phyloP scores from a whole-genome alignment of 208 protist species.

The Vickermania ingenoplastis region DNA sequence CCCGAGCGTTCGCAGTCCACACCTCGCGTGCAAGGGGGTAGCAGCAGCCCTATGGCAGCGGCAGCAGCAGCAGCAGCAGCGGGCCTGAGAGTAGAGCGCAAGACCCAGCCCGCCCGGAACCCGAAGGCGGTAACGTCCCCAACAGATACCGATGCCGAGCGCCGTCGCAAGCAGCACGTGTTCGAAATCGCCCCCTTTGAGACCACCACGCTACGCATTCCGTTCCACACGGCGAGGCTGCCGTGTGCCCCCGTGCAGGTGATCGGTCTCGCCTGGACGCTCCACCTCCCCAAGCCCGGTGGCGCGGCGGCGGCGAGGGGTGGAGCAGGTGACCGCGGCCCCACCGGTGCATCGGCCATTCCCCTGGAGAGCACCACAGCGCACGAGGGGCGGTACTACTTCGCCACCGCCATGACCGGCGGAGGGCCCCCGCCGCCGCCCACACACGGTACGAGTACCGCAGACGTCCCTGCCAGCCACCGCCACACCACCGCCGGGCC shows the following conservation, averaged over 20 bases:
- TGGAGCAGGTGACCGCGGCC: background rate
- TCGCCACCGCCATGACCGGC: background rate
- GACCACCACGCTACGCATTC: background rate
- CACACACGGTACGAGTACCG: no score
- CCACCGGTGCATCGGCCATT: background rate
- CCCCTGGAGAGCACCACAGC: no score
- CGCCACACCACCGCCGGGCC: background rate
- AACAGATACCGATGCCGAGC: background rate
- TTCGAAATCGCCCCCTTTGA: background rate
- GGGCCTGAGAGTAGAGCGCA: background rate
- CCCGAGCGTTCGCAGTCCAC: no score
- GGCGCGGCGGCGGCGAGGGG: no score
- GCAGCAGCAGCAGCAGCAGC: no score
- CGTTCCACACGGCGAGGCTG: background rate
- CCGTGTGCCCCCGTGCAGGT: background rate
- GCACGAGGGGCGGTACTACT: background rate
- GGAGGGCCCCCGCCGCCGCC: background rate
- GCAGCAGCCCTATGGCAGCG: no score
- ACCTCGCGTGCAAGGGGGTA: no score
- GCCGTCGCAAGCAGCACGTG: no score
- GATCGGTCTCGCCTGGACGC: background rate
- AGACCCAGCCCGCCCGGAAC: background rate
- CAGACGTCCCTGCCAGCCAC: no score
- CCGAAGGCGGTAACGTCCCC: background rate
- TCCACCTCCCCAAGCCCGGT: background rate